These are phyloP conservation scores for Lepidium didymum DNA, from an alignment of 345 rosid species.

Conservation along the genomic window DNA sequence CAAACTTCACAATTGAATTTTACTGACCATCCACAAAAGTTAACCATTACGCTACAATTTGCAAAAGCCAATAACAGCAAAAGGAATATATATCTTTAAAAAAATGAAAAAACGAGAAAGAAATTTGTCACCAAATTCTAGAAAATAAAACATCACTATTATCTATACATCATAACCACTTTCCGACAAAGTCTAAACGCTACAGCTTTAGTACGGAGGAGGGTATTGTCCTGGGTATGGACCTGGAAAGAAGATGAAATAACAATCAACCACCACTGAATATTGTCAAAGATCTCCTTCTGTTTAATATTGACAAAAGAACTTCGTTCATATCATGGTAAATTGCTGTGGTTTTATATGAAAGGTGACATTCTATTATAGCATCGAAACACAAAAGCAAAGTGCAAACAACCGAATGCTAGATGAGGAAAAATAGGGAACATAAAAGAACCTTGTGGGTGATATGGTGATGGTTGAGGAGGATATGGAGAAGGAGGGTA, in stretches of 20 bases:
- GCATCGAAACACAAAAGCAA: not conserved
- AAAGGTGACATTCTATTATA: not conserved
- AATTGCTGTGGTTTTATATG: not conserved
- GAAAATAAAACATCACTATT: not conserved
- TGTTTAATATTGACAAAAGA: not conserved
- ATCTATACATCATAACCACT: conserved; percentile 14
- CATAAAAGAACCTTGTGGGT: conserved; percentile 41
- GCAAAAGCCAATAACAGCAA: not conserved
- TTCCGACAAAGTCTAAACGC: not conserved
- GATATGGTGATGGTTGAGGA: conserved; percentile 40
- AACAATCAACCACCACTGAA: not conserved
- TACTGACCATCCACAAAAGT: not conserved
- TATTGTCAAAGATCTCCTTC: not conserved
- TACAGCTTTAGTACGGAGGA: conserved; percentile 40
- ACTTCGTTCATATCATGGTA: not conserved
- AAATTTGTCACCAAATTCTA: conserved; percentile 5
- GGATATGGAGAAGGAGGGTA: conserved; percentile 39
- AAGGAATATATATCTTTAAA: not conserved
- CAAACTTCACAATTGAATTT: not conserved
- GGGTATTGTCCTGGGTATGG: conserved; percentile 53
- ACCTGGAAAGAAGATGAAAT: conserved; percentile 31
- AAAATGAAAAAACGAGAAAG: not conserved
- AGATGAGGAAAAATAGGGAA: not conserved
- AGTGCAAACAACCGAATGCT: not conserved
- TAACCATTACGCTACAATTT: conserved; percentile 7